Conservation (phyloP, 192 early-diverging fungal genomes). For the Endogone sp. region DNA sequence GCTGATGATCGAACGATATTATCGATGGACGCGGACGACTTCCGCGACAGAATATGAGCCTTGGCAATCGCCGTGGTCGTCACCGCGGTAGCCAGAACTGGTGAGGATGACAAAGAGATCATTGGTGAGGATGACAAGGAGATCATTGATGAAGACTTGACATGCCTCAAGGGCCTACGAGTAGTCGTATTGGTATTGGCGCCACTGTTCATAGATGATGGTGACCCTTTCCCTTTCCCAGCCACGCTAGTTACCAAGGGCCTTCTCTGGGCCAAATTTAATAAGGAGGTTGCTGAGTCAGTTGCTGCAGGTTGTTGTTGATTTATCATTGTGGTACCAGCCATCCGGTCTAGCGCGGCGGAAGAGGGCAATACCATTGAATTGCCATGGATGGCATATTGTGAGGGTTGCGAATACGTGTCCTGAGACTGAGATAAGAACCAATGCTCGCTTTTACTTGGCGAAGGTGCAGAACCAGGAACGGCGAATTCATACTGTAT, state of each 20-base stretch:
- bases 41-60: neutral
- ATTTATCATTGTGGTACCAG: no score
- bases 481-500: neutral
- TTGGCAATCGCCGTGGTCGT: neutral
- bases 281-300: neutral
- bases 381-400: neutral
- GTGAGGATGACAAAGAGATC: neutral
- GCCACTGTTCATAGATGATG: neutral
- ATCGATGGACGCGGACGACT: neutral
- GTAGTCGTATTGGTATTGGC: neutral
- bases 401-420: neutral
- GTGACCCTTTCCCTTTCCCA: neutral
- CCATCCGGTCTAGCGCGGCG: no score
- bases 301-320: neutral
- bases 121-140: neutral
- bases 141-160: neutral
- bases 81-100: neutral
- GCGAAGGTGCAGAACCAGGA: neutral
- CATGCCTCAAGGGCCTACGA: neutral
- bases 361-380: neutral
- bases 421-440: neutral
- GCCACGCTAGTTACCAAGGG: no score
- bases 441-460: neutral
- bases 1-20: neutral
- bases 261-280: no score